Evolutionary conservation across 345 rosid genomes (phyloP).

Genomic region (Lumnitzera racemosa): DNA sequence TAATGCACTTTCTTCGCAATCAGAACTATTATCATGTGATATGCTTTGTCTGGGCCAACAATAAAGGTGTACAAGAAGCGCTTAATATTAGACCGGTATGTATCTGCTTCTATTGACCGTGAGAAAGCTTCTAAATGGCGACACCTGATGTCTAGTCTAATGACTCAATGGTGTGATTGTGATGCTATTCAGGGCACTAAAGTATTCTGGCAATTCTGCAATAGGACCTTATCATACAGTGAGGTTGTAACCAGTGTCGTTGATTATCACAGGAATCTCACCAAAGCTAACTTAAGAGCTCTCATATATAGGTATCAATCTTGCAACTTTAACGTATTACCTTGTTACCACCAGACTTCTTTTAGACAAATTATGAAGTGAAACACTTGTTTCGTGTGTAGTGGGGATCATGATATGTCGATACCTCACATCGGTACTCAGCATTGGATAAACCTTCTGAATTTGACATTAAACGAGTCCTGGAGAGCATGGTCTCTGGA

Average conservation of each 20-base stretch:
- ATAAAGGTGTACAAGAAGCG: constrained; percentile 5
- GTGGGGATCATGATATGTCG: constrained; percentile 30
- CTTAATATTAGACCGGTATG: constrained; percentile 7
- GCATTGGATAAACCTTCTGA: constrained; percentile 19
- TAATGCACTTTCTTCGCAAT: neutral
- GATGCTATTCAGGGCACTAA: constrained; percentile 5
- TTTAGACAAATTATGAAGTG: too few relatives aligned
- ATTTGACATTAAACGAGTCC: constrained; percentile 14
- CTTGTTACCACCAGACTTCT: too few relatives aligned
- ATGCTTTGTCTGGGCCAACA: constrained; percentile 8
- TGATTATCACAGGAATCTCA: constrained; percentile 16
- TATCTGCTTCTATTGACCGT: neutral
- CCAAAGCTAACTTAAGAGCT: constrained; percentile 9
- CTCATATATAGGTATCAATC: constrained; percentile 15
- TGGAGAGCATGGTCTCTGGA: constrained; percentile 22
- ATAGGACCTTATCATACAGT: constrained; percentile 8
- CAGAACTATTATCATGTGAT: constrained; percentile 11
- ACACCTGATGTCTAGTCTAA: too few relatives aligned
- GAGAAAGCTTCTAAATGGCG: neutral
- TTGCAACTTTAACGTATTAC: too few relatives aligned
- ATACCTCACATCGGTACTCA: constrained; percentile 26
- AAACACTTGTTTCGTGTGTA: neutral
- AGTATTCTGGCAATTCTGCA: constrained; percentile 13
- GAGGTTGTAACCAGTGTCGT: constrained; percentile 11
- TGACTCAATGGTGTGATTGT: too few relatives aligned